Conservation (phyloP, 2,329 filamentous ascomycete genomes). For the Arachnomyces sp. region DNA sequence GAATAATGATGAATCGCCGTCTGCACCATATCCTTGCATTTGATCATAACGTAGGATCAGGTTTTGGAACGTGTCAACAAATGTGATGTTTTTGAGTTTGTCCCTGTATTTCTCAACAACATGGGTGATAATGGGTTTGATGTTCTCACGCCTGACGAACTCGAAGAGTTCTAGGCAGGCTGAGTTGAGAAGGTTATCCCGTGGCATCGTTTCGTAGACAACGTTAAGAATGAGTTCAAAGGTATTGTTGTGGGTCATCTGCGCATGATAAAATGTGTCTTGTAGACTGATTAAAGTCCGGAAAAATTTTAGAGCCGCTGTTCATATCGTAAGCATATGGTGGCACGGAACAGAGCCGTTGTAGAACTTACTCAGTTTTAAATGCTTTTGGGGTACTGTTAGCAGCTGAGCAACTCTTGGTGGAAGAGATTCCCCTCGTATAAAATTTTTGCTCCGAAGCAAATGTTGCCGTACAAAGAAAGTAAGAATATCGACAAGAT, state of each 20-base stretch:
- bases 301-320: slow-evolving; percentile 89
- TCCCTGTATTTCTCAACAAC: slow-evolving; percentile 79
- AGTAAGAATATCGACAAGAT: slow-evolving; percentile 85
- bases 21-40: slow-evolving; percentile 59
- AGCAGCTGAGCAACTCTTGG: slow-evolving; percentile 77
- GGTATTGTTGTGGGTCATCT: slow-evolving; percentile 72
- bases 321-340: neutral
- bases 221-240: slow-evolving; percentile 81
- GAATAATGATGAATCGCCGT: slow-evolving; percentile 58
- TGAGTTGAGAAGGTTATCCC: slow-evolving; percentile 89
- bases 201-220: slow-evolving; percentile 74
- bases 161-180: slow-evolving; percentile 92
- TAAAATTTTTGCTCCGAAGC: slow-evolving; percentile 79
- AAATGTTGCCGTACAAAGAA: slow-evolving; percentile 90
- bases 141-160: slow-evolving; percentile 72
- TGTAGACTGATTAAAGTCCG: slow-evolving; percentile 75
- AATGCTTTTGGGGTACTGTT: slow-evolving; percentile 75
- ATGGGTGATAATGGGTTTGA: slow-evolving; percentile 75
- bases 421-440: slow-evolving; percentile 70
- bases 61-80: slow-evolving; percentile 75
- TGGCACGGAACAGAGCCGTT: neutral
- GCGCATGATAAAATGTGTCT: slow-evolving; percentile 84
- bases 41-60: slow-evolving; percentile 73
- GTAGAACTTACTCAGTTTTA: slow-evolving; percentile 68
- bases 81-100: slow-evolving; percentile 65